phyloP scores from a whole-genome alignment of 139 green algal genomes.

The Klebsormidium nitens region DNA sequence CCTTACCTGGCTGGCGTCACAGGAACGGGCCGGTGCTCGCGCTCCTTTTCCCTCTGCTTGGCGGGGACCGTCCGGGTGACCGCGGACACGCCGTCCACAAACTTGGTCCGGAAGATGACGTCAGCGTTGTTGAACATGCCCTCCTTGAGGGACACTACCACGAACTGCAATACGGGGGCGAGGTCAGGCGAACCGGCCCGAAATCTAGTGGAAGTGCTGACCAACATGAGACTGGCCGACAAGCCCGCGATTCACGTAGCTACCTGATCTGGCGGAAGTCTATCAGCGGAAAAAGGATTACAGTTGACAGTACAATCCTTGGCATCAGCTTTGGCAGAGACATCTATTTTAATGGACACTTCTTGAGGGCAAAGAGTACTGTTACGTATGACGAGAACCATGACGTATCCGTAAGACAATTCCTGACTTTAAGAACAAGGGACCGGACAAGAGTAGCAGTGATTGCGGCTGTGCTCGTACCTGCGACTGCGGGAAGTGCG shows the following conservation, averaged over 20 bases:
- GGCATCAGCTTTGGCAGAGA: no score
- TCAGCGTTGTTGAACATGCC: conserved; percentile 99
- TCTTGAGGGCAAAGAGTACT: no score
- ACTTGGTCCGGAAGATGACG: conserved; percentile 97
- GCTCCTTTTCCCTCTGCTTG: conserved; percentile 1
- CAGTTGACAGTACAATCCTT: no score
- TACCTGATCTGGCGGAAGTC: no score
- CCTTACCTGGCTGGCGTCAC: background rate
- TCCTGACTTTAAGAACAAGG: background rate
- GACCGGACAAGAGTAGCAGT: background rate
- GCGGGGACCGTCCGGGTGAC: conserved; percentile 66
- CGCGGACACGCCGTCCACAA: conserved; percentile 91
- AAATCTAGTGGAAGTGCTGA: no score
- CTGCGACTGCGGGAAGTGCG: conserved; percentile 88
- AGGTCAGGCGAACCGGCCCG: background rate
- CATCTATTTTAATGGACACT: no score
- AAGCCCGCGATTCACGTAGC: no score
- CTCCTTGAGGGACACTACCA: conserved; percentile 89
- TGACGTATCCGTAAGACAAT: conserved; percentile 1
- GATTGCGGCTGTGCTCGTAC: conserved; percentile 8
- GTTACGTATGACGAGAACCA: background rate
- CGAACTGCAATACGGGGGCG: conserved; percentile 52
- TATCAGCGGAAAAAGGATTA: no score
- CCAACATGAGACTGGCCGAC: no score
- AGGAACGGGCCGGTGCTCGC: background rate